Base-by-base conservation (phyloP, 306 rosid genomes). In the Castanea sativa region DNA sequence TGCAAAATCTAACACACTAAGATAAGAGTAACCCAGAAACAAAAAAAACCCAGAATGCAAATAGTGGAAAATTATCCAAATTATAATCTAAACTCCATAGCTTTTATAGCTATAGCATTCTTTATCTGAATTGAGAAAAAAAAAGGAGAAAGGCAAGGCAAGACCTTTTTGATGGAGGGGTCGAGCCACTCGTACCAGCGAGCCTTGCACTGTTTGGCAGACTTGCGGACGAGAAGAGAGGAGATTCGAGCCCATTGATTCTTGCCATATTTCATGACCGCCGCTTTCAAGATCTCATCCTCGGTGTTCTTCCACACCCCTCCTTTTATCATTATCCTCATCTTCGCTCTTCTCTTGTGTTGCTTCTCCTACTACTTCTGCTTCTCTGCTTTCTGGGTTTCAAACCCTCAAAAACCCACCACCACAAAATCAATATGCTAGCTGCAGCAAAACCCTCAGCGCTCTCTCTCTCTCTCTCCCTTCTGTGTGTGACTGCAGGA, bases 131-230 rank as follows among this genome's bases (percentile, higher is more conserved):
- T 56, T 30, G 71, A 8, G 56, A 5, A 65, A 8, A 63, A 52
- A 13, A 2, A 5, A 6, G 4, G 29, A 1, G 10, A 9, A 21
- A 56, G 35, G 2, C 33, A 6, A 5, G 27, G 29, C 23, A 70
- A 19, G 18, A 93, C 98, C 97, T 92, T 94, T 80, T 94, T 94
- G 49, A 94, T 94, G 73, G 98, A 94, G 77, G 98, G 96, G 70
- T 94, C 97, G 71, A 94, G 97, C 97, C 98, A 92, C 82, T 94
- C 97, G 7, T 94, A 94, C 98, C 97, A 94, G 67, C 97, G 97
- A 86, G 98, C 98, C 75, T 94, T 94, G 41, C 98, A 94, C 87
- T 94, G 98, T 74, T 94, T 94, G 5, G 98, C 98, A 14, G 98
- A 94, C 85, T 94, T 94, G 71, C 98, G 97, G 65, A 94, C 97